phyloP scores from a whole-genome alignment of 164 flowering plant genomes.

The Kingdonia uniflora region DNA sequence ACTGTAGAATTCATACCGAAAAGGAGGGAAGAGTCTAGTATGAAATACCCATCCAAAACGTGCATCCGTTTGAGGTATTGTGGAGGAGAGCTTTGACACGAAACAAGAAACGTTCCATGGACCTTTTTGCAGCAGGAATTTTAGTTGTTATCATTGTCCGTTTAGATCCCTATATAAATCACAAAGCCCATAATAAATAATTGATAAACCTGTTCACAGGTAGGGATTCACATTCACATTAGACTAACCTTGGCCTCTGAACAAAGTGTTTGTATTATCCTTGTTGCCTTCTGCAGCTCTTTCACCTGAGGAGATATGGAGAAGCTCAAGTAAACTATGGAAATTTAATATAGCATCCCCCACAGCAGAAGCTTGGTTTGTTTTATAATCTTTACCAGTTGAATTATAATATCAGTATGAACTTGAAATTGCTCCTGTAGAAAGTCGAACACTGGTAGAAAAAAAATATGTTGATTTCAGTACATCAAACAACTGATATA shows the following conservation, averaged over 20 bases:
- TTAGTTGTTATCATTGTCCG: constrained; percentile 60
- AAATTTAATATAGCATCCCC: too few species aligned
- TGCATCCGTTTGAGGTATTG: constrained; percentile 46
- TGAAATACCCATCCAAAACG: constrained; percentile 73
- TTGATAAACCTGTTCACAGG: too few species aligned
- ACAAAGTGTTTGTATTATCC: constrained; percentile 76
- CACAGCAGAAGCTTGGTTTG: too few species aligned
- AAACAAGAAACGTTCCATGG: constrained; percentile 78
- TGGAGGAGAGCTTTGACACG: constrained; percentile 77
- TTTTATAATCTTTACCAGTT: constrained; percentile 70
- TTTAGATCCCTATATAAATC: constrained; percentile 42
- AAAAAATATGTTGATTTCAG: constrained; percentile 17
- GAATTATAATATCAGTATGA: constrained; percentile 46
- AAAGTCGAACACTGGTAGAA: constrained; percentile 80
- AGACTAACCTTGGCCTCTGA: constrained; percentile 79
- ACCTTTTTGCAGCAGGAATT: constrained; percentile 77
- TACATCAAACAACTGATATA: background rate
- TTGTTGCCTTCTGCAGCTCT: constrained; percentile 86
- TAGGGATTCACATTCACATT: too few species aligned
- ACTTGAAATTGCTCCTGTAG: constrained; percentile 42
- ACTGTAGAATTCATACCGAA: background rate
- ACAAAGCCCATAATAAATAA: too few species aligned
- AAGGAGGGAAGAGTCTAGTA: background rate
- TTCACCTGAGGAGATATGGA: constrained; percentile 49
- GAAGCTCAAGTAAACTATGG: too few species aligned